Evolutionary conservation across 1,284 basidiomycete species (phyloP).

Genomic region (Tetrapyrgos nigripes): DNA sequence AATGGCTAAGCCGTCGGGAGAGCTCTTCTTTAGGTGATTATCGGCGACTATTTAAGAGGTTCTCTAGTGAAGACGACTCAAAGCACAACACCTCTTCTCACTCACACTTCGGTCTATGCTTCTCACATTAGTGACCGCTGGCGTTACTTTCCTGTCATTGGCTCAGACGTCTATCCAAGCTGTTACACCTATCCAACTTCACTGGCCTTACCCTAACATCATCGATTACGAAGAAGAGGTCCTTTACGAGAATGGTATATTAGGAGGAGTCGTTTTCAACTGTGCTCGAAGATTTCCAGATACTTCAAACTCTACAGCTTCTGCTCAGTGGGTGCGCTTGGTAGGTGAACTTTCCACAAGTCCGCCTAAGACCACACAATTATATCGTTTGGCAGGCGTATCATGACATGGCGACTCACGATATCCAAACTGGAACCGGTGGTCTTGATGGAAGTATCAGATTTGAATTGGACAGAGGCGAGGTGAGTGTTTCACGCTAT

Average conservation of each 20-base stretch:
- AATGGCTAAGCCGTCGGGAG: too few species aligned
- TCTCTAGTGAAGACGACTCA: too few species aligned
- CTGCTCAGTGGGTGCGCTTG: slow-evolving; percentile 15
- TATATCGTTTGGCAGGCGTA: slow-evolving; percentile 38
- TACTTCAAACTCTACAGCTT: slow-evolving; percentile 4
- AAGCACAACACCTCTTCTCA: too few species aligned
- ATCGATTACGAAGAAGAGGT: neutral
- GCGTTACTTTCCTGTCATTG: too few species aligned
- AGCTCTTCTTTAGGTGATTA: too few species aligned
- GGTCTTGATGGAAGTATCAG: slow-evolving; percentile 43
- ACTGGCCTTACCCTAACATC: neutral
- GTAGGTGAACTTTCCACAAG: neutral
- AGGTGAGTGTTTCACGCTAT: slow-evolving; percentile 28
- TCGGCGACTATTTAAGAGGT: too few species aligned
- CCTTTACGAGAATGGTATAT: neutral
- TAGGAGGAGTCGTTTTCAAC: neutral
- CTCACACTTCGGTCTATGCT: too few species aligned
- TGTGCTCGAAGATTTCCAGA: neutral
- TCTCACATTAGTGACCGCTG: too few species aligned
- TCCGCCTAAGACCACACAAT: too few species aligned
- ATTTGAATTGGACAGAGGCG: slow-evolving; percentile 39
- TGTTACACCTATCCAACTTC: too few species aligned
- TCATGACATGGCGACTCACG: slow-evolving; percentile 46
- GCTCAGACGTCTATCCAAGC: too few species aligned
- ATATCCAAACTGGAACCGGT: slow-evolving; percentile 40